Base-by-base conservation (phyloP, 2,329 filamentous ascomycete genomes). In the Stromatinia cepivora region DNA sequence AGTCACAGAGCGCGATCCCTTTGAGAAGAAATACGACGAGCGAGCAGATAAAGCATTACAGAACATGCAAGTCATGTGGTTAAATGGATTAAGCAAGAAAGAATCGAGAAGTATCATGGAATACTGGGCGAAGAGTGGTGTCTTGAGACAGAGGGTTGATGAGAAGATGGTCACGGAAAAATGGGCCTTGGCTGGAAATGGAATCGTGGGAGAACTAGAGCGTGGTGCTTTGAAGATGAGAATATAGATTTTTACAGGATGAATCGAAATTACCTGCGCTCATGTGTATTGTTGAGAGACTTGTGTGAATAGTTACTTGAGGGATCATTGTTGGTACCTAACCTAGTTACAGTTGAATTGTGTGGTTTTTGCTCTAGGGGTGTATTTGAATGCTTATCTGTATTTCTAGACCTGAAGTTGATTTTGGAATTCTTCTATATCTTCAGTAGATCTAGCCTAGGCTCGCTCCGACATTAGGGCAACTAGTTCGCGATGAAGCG, bases 81-180 rank as follows among this genome's bases (percentile, higher is more conserved):
- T 97, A 28, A 84, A 86, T 54, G 91, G 92, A 11, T 76, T 97
- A 73, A 90, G 83, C 75, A 92, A 90, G 80, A 81, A 17, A 13
- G 94, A 98, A 81, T 89, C 92, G 15, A 87, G 90, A 70, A 85
- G 88, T 0, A 83, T 97, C 75, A 90, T 98, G 88, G 93, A 97
- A 82, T 98, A 97, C 82, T 98, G 94, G 84, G 93, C 92, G 7
- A 88, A 87, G 48, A 96, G 92, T 79, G 95, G 94, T 17, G 84
- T 97, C 78, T 79, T 97, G 77, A 87, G 91, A 72, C 83, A 86
- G 71, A 84, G 83, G 58, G 84, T 97, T 63, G 89, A 92, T 76
- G 89, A 94, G 77, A 83, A 82, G 72, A 84, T 86, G 72, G 90
- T 97, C 48, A 84, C 86, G 31, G 91, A 96, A 84, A 92, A 92